phyloP scores from a whole-genome alignment of 192 early-diverging fungal genomes.

The Phlyctochytrium bullatum region DNA sequence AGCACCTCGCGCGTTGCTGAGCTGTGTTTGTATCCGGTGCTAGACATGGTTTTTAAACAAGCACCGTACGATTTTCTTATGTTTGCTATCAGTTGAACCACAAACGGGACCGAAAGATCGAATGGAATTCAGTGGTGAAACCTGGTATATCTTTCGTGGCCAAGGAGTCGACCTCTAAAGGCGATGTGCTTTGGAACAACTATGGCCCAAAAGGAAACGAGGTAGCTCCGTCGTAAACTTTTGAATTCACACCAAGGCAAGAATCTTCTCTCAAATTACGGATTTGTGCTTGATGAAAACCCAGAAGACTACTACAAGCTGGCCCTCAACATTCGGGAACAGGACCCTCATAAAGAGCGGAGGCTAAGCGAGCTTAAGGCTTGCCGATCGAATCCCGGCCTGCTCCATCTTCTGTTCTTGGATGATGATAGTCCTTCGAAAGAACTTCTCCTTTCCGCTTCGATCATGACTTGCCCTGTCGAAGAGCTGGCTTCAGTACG shows the following conservation, averaged over 20 bases:
- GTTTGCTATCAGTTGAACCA: slow-evolving; percentile 38
- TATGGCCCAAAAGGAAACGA: slow-evolving; percentile 56
- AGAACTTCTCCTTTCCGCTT: slow-evolving; percentile 25
- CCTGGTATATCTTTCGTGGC: slow-evolving; percentile 34
- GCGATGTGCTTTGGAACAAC: slow-evolving; percentile 44
- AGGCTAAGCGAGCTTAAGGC: slow-evolving; percentile 5
- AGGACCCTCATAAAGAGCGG: slow-evolving; percentile 29
- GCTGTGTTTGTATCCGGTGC: slow-evolving; percentile 48
- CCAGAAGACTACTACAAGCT: slow-evolving; percentile 51
- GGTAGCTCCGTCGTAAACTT: neutral
- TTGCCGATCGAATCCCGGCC: neutral
- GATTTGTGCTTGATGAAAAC: slow-evolving; percentile 47
- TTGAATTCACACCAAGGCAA: slow-evolving; percentile 2
- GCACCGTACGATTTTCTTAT: slow-evolving; percentile 2
- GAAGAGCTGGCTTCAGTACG: neutral
- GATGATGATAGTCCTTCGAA: slow-evolving; percentile 25
- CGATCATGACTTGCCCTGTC: slow-evolving; percentile 17
- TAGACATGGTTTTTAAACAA: slow-evolving; percentile 39
- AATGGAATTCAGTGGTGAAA: slow-evolving; percentile 33
- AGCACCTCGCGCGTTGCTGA: slow-evolving; percentile 17
- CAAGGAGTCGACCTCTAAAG: slow-evolving; percentile 14
- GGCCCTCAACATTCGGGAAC: slow-evolving; percentile 29
- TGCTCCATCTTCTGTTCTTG: slow-evolving; percentile 39
- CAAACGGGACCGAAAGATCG: slow-evolving; percentile 36
- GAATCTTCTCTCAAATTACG: slow-evolving; percentile 50